Evolutionary conservation across 257 asterid genomes (phyloP).

Genomic region (Capsicum rhomboideum): DNA sequence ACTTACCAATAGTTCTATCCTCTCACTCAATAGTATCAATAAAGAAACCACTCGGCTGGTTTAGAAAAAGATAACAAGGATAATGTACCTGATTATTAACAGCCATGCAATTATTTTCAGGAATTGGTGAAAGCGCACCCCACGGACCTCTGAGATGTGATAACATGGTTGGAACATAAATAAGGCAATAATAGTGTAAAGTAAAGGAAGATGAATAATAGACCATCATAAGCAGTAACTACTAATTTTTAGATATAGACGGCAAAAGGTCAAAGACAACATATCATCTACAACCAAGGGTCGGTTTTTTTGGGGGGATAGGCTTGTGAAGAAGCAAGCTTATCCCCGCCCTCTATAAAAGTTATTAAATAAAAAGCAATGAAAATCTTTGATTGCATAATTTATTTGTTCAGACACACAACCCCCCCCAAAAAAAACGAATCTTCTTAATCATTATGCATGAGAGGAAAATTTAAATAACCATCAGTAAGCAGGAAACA

Average conservation of each 20-base stretch:
- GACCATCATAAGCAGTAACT: neutral
- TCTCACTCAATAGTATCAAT: neutral
- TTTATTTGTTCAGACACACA: neutral
- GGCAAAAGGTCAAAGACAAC: neutral
- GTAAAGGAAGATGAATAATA: neutral
- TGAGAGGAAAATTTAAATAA: neutral
- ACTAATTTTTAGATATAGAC: neutral
- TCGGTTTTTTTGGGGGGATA: too few relatives aligned
- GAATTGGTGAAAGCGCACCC: constrained; percentile 94
- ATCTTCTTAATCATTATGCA: neutral
- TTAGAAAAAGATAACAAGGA: constrained; percentile 8
- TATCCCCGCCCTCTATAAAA: too few relatives aligned
- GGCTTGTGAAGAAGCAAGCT: too few relatives aligned
- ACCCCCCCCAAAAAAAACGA: neutral
- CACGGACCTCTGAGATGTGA: constrained; percentile 79
- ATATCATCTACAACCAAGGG: neutral
- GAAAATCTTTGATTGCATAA: neutral
- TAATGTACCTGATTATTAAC: constrained; percentile 57
- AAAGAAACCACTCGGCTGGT: constrained; percentile 1
- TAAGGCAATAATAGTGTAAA: neutral
- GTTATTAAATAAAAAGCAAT: neutral
- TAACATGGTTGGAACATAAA: constrained; percentile 5
- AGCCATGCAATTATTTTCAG: constrained; percentile 89
- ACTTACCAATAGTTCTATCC: neutral
- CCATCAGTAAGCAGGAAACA: neutral